Evolutionary conservation across 169 alveolate species (phyloP), one percentile per base, ranked within the genome.

Genomic region (Babesia microti): DNA sequence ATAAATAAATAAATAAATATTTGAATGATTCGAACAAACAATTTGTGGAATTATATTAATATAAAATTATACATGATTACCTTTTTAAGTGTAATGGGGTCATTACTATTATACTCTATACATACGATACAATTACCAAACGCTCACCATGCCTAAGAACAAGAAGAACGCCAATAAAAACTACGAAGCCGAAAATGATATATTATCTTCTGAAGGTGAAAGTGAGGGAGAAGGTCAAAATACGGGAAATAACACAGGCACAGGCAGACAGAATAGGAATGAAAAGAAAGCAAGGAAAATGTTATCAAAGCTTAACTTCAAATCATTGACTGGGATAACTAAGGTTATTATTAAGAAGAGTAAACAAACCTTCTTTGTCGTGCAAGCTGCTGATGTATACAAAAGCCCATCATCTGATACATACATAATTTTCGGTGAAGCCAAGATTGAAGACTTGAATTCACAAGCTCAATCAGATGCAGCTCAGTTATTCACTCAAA

Each of bases 381-480:
- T 93, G 53, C 74, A 85, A 49, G 81, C 83, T 68, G 97, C 97
- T 5, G 98, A 93, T 35, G 97, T 93, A 22, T 80, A 78, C 82
- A 85, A 89, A 83, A 69, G 89, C 42, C 85, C 89, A 14, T 72
- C 81, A 41, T 80, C 90, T 33, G 98, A 91, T 32, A 85, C 95
- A 27, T 93, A 87, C 68, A 89, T 91, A 46, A 81, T 93, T 45
- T 88, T 93, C 81, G 98, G 98, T 27, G 97, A 89, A 66, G 97
- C 96, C 33, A 87, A 87, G 79, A 75, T 89, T 15, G 96, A 91
- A 48, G 97, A 91, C 60, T 72, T 89, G 48, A 73, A 69, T 34
- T 59, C 53, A 36, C 70, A 59, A 59, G 39, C 60, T 27, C 88
- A 81, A 22, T 41, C 60, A 34, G 67, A 51, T 34, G 87, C 82